A percentile compares a stretch with the other conserved stretches of the same genome.
phyloP scores from a whole-genome alignment of 768 basidiomycete species.

The Suillus weaverae region DNA sequence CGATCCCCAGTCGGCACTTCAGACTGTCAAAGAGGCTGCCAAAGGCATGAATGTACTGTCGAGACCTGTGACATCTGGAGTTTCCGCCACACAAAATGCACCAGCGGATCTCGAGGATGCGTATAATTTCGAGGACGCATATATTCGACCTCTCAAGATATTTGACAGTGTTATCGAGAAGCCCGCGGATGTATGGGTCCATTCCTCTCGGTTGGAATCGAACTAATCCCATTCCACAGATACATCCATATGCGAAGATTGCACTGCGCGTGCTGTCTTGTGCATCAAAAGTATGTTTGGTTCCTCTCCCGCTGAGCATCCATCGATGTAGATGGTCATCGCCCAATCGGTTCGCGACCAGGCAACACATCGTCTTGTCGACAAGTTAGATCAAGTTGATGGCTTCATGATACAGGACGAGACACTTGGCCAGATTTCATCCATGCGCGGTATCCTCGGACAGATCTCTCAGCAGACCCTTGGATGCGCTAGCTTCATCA shows the following conservation, averaged over 20 bases:
- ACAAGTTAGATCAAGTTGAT: conserved; percentile 4
- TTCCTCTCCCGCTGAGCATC: neutral
- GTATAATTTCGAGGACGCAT: neutral
- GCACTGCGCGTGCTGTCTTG: neutral
- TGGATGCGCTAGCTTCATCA: conserved; percentile 10
- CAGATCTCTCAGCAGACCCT: conserved; percentile 2
- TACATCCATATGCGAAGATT: conserved; percentile 7
- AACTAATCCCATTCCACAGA: neutral
- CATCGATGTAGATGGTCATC: neutral
- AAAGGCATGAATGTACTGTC: neutral
- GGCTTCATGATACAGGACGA: conserved; percentile 1
- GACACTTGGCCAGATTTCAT: neutral
- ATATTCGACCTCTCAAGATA: neutral
- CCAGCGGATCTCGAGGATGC: neutral
- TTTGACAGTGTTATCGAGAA: neutral
- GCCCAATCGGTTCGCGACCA: neutral
- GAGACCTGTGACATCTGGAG: neutral
- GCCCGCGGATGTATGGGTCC: neutral
- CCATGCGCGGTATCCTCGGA: neutral
- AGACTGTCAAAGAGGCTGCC: neutral
- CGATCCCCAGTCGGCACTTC: neutral
- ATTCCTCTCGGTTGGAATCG: neutral
- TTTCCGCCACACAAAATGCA: neutral
- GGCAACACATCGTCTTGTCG: neutral
- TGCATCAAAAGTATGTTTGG: neutral